These are phyloP conservation scores for Nakazawaea ishiwadae DNA, from an alignment of 805 yeast species.

Conservation along the genomic window DNA sequence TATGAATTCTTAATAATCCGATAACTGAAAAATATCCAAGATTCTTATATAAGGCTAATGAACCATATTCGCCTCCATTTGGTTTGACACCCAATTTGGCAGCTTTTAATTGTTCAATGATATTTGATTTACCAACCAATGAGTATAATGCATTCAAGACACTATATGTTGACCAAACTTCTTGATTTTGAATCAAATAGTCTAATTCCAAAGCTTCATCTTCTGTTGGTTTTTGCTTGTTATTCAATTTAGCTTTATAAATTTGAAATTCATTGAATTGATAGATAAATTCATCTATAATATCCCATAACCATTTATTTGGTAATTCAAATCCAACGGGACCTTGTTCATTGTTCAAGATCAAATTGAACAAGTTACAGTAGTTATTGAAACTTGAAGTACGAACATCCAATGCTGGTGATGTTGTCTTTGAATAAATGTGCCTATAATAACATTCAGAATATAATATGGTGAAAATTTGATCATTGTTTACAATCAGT, in stretches of 20 bases:
- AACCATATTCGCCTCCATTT: conserved; percentile 38
- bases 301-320: conserved; percentile 47
- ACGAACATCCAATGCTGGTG: conserved; percentile 39
- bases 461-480: conserved; percentile 39
- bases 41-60: conserved; percentile 36
- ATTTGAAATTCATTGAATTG: conserved; percentile 42
- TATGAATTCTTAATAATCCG: conserved; percentile 45
- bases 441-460: conserved; percentile 48
- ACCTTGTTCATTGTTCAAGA: conserved; percentile 36
- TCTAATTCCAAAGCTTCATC: conserved; percentile 27
- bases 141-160: conserved; percentile 46
- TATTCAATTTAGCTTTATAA: conserved; percentile 32
- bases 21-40: conserved; percentile 44
- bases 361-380: conserved; percentile 40
- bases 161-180: conserved; percentile 41
- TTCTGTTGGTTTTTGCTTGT: conserved; percentile 23
- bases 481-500: conserved; percentile 39
- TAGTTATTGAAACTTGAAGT: conserved; percentile 44
- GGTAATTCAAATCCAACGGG: conserved; percentile 43
- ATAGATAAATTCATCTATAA: conserved; percentile 47
- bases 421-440: conserved; percentile 34
- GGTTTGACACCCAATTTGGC: conserved; percentile 21
- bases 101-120: conserved; percentile 34
- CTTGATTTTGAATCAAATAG: conserved; percentile 32
- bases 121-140: conserved; percentile 28